A percentile compares a stretch with the other conserved stretches of the same genome.
Conservation (phyloP, 331 rosid species). For the Dryas integrifolia region DNA sequence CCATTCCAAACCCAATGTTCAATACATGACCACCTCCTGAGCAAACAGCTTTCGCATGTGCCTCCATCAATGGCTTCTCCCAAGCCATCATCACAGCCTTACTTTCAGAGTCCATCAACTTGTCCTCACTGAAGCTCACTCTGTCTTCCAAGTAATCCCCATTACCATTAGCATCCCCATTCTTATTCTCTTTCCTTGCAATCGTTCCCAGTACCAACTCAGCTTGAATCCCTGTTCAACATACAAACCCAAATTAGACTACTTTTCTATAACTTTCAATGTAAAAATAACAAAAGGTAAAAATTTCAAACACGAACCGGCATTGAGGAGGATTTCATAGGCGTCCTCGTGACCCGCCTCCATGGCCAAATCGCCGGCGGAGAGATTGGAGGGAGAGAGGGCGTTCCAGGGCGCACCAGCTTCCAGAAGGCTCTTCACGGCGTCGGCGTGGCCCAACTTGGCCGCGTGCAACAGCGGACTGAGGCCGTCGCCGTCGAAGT, state of each 20-base stretch:
- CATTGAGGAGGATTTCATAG: constrained; percentile 57
- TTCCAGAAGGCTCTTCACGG: constrained; percentile 55
- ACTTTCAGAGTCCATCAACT: constrained; percentile 74
- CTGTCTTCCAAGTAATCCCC: constrained; percentile 74
- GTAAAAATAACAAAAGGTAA: too few species aligned
- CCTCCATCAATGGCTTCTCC: constrained; percentile 98
- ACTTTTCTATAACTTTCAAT: not conserved
- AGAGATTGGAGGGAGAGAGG: constrained; percentile 68
- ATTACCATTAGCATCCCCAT: constrained; percentile 30
- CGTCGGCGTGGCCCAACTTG: constrained; percentile 63
- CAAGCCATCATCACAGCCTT: constrained; percentile 98
- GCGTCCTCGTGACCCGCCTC: constrained; percentile 64
- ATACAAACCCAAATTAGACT: not conserved
- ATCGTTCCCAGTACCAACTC: constrained; percentile 77
- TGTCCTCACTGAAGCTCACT: constrained; percentile 78
- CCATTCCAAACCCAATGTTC: constrained; percentile 93
- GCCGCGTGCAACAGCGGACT: constrained; percentile 92
- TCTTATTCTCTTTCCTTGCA: constrained; percentile 57
- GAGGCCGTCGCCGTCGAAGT: constrained; percentile 65
- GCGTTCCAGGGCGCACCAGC: constrained; percentile 92
- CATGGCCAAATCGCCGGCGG: constrained; percentile 82
- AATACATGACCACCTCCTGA: constrained; percentile 76
- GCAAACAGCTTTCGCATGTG: constrained; percentile 92
- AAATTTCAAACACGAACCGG: constrained; percentile 43
- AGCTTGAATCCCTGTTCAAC: constrained; percentile 69